phyloP scores from a whole-genome alignment of 176 grass and related monocot genomes.

The Eleusine coracana region DNA sequence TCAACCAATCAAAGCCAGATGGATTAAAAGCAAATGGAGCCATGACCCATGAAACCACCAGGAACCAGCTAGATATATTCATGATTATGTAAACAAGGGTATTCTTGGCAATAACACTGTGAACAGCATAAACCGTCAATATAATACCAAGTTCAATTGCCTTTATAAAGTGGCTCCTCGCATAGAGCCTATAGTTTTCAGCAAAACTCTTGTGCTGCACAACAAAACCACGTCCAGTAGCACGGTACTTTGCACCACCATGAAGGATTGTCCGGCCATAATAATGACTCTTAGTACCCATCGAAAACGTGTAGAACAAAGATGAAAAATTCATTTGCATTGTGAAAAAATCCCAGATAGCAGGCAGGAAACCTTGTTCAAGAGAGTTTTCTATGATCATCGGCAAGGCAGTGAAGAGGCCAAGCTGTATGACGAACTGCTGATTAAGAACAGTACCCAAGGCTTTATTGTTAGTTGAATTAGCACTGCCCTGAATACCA shows the following conservation, averaged over 20 bases:
- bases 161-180: constrained; percentile 97
- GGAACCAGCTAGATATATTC: constrained; percentile 92
- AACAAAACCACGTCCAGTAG: constrained; percentile 98
- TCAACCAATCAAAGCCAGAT: constrained; percentile 98
- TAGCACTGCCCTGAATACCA: constrained; percentile 75
- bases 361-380: constrained; percentile 85
- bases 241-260: constrained; percentile 93
- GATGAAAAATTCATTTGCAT: constrained; percentile 94
- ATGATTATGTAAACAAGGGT: constrained; percentile 93
- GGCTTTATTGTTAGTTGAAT: constrained; percentile 80
- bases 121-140: constrained; percentile 84
- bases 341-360: constrained; percentile 93
- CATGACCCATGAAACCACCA: constrained; percentile 96
- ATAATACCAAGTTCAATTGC: constrained; percentile 93
- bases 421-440: constrained; percentile 94
- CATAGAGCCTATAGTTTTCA: constrained; percentile 97
- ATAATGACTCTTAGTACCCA: constrained; percentile 95
- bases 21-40: constrained; percentile 97
- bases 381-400: constrained; percentile 96
- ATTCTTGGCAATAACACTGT: constrained; percentile 81
- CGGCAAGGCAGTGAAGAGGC: constrained; percentile 88
- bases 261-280: constrained; percentile 98
- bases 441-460: constrained; percentile 83
- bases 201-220: constrained; percentile 93
- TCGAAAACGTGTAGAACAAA: constrained; percentile 96